Base-by-base conservation (phyloP, 345 rosid species). In the Acer yangbiense region DNA sequence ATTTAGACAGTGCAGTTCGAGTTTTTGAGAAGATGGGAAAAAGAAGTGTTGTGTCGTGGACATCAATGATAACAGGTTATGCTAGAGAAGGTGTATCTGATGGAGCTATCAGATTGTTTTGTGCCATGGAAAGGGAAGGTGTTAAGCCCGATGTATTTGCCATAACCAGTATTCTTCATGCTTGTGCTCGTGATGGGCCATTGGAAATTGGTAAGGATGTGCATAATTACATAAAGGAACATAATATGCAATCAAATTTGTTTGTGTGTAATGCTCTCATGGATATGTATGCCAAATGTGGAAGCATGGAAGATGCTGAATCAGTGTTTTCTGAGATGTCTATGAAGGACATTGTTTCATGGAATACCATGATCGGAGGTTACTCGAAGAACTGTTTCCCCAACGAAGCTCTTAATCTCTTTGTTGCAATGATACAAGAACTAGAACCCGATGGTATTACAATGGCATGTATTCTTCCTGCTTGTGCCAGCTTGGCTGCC, bases 211-310 rank as follows among this genome's bases (percentile, higher is more conserved):
- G 97, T 29, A 90, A 81, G 82, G 86, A 83, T 25, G 81, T 90
- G 9, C 94, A 90, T 69, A 68, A 81, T 21, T 92, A 86, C 83
- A 68, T 90, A 57, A 85, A 72, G 82, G 84, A 77, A 77, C 87
- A 87, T 58, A 71, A 78, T 66, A 78, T 88, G 82, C 89, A 81
- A 41, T 83, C 88, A 2, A 85, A 82, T 85, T 77, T 87, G 32
- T 88, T 83, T 66, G 87, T 89, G 12, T 86, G 82, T 4, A 89
- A 92, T 81, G 89, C 93, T 68, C 85, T 92, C 64, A 85, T 90
- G 91, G 94, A 92, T 78, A 90, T 90, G 94, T 90, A 90, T 82
- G 88, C 92, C 2, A 90, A 88, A 87, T 90, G 94, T 79, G 93
- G 94, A 85, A 90, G 88, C 82, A 87, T 90, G 91, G 65, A 52